These are phyloP conservation scores for Fusarium oxysporum DNA, from an alignment of 2,329 filamentous ascomycete species.

Conservation along the genomic window DNA sequence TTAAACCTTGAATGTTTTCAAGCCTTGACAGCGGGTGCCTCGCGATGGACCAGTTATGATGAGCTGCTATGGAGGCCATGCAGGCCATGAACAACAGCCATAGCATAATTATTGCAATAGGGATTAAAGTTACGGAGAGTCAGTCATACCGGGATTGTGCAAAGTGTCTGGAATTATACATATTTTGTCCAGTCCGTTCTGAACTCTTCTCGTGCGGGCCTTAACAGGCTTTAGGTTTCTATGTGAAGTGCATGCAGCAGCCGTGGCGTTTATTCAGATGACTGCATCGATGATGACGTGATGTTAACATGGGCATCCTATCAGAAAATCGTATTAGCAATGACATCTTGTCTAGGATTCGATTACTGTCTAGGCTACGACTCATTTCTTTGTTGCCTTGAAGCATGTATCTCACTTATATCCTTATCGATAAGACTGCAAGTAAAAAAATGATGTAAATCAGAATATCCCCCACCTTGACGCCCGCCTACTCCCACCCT, in stretches of 20 bases:
- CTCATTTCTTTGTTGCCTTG: constrained; percentile 11
- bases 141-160: not conserved
- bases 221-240: not conserved
- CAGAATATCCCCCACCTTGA: constrained; percentile 38
- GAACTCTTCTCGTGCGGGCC: not conserved
- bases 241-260: not conserved
- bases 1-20: not conserved
- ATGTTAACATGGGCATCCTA: not conserved
- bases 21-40: not conserved
- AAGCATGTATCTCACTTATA: constrained; percentile 20
- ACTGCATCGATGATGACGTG: not conserved
- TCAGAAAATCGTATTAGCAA: not conserved
- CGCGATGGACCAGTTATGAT: not conserved
- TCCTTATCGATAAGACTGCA: constrained; percentile 41
- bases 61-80: not conserved
- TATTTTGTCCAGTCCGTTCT: not conserved
- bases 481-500: constrained; percentile 6
- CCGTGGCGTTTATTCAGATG: not conserved
- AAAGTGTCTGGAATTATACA: not conserved
- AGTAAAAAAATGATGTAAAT: constrained; percentile 42
- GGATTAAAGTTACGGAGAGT: not conserved
- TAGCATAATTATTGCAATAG: not conserved
- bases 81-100: not conserved
- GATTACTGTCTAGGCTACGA: not conserved
- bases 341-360: not conserved